phyloP scores from a whole-genome alignment of 306 rosid species.

The Lathyrus aphaca region DNA sequence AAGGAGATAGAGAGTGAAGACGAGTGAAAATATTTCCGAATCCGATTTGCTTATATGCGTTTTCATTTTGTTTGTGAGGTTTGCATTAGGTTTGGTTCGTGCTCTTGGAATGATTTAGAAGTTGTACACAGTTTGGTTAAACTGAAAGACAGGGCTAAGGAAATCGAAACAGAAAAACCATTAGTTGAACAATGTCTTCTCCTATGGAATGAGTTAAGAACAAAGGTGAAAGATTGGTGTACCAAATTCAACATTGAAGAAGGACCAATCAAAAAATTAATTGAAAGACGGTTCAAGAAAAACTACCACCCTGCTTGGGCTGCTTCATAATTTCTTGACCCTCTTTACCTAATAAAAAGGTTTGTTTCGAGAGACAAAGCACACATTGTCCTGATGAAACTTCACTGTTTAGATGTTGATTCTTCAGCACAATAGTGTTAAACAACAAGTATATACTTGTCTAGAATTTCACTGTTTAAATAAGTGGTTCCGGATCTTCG shows the following conservation, averaged over 20 bases:
- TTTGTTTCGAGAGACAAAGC: too few species aligned
- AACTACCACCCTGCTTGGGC: slow-evolving; percentile 83
- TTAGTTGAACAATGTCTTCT: slow-evolving; percentile 86
- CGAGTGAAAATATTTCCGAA: too few species aligned
- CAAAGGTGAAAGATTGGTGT: slow-evolving; percentile 74
- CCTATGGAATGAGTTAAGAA: slow-evolving; percentile 79
- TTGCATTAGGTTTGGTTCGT: too few species aligned
- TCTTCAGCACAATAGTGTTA: too few species aligned
- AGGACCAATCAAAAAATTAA: slow-evolving; percentile 52
- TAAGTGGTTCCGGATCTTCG: too few species aligned
- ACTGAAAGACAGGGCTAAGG: slow-evolving; percentile 72
- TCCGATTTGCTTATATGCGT: too few species aligned
- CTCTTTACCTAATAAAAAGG: slow-evolving; percentile 57
- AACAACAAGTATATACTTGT: too few species aligned
- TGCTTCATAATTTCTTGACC: slow-evolving; percentile 68
- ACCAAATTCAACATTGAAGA: slow-evolving; percentile 58
- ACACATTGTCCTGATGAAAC: too few species aligned
- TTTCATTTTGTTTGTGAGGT: too few species aligned
- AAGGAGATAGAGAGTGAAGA: too few species aligned
- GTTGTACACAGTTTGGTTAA: slow-evolving; percentile 67
- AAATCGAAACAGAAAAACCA: slow-evolving; percentile 77
- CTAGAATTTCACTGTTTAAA: too few species aligned
- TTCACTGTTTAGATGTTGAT: too few species aligned
- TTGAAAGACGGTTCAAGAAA: slow-evolving; percentile 63
- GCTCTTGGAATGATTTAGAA: slow-evolving; percentile 79